phyloP scores from a whole-genome alignment of 176 grass and related monocot species.

The Elaeis guineensis region DNA sequence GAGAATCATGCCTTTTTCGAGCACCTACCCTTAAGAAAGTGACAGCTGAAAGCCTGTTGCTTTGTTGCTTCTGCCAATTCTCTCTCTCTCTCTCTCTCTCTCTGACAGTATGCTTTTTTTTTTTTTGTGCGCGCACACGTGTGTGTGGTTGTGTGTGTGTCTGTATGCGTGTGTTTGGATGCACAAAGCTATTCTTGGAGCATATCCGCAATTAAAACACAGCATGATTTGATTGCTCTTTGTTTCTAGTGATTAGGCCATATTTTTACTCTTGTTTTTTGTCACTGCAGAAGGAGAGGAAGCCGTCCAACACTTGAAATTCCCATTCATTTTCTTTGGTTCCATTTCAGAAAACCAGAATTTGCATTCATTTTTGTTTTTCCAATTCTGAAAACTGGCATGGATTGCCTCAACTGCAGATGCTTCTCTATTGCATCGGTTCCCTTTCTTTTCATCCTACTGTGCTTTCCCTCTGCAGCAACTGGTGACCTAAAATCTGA shows the following conservation, averaged over 20 bases:
- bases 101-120: background rate
- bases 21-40: conserved; percentile 1
- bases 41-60: background rate
- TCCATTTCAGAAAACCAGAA: conserved; percentile 1
- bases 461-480: conserved; percentile 24
- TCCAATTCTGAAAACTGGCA: background rate
- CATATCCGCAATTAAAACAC: background rate
- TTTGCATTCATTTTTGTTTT: too few relatives aligned
- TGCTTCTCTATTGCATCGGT: conserved; percentile 13
- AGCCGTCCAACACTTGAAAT: background rate
- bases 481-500: conserved; percentile 54
- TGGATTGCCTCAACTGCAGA: conserved; percentile 21
- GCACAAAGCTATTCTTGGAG: background rate
- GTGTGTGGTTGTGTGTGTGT: background rate
- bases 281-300: background rate
- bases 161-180: background rate
- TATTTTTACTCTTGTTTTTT: background rate
- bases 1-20: background rate
- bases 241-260: background rate
- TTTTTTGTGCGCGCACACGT: too few relatives aligned
- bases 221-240: background rate
- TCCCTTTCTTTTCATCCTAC: conserved; percentile 29
- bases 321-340: background rate
- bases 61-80: background rate
- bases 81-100: background rate